Conservation (phyloP, 2,329 filamentous ascomycete species). For the Parascedosporium putredinis region DNA sequence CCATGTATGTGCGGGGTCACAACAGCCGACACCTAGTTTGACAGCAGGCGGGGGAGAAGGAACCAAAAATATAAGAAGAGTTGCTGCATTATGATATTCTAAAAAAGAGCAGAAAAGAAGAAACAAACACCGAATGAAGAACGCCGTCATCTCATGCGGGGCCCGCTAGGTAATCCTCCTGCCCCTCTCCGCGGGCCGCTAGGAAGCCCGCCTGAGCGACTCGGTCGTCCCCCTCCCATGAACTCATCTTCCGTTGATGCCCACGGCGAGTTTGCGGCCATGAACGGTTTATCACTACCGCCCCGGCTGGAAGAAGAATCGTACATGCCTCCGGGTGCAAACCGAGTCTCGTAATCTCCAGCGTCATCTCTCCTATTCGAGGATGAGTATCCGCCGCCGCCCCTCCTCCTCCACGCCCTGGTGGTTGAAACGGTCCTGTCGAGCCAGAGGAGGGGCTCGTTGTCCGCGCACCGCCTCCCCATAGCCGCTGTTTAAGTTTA, state of each 20-base stretch:
- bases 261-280: slow-evolving; percentile 38
- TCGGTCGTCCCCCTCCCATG: slow-evolving; percentile 16
- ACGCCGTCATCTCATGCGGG: slow-evolving; percentile 29
- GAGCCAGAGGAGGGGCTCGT: slow-evolving; percentile 38
- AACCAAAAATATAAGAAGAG: too few species aligned
- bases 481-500: slow-evolving; percentile 68
- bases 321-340: slow-evolving; percentile 34
- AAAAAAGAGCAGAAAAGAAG: too few species aligned
- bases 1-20: too few species aligned
- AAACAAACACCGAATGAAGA: too few species aligned
- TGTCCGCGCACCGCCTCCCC: slow-evolving; percentile 48
- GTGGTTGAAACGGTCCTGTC: slow-evolving; percentile 34
- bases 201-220: slow-evolving; percentile 21
- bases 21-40: too few species aligned
- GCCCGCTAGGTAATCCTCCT: slow-evolving; percentile 19
- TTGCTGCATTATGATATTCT: too few species aligned
- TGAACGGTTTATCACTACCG: slow-evolving; percentile 27
- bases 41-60: background rate
- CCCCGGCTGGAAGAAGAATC: slow-evolving; percentile 23
- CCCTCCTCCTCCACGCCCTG: slow-evolving; percentile 23
- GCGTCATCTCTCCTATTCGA: background rate
- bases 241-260: slow-evolving; percentile 26
- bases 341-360: slow-evolving; percentile 32
- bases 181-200: slow-evolving; percentile 17
- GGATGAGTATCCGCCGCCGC: slow-evolving; percentile 13